These are phyloP conservation scores for Nannizzia gypsea DNA, from an alignment of 2,329 filamentous ascomycete genomes.

Conservation along the genomic window DNA sequence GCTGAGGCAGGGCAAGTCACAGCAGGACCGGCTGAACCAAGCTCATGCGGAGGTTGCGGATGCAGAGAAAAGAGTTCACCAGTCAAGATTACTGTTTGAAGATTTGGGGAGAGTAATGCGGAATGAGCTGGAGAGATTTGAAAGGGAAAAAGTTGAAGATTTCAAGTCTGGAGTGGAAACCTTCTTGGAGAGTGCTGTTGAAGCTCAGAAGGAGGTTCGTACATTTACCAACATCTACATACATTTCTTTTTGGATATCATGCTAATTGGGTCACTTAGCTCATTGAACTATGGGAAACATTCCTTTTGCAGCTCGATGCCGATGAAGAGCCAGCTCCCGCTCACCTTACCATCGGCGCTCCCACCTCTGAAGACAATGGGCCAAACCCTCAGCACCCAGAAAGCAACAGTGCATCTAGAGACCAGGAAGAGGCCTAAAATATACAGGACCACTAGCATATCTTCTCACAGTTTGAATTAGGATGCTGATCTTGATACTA, in stretches of 20 bases:
- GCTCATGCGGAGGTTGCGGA: constrained; percentile 88
- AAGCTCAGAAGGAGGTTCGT: constrained; percentile 92
- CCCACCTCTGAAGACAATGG: constrained; percentile 8
- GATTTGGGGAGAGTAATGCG: constrained; percentile 95
- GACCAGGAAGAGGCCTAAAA: constrained; percentile 1
- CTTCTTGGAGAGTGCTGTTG: constrained; percentile 89
- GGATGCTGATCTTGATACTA: background rate
- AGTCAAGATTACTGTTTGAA: constrained; percentile 80
- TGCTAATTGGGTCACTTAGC: constrained; percentile 27
- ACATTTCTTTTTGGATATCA: background rate
- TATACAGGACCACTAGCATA: background rate
- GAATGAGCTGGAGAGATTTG: constrained; percentile 81
- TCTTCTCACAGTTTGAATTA: background rate
- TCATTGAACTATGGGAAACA: constrained; percentile 92
- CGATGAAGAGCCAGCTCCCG: constrained; percentile 61
- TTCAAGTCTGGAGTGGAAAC: constrained; percentile 98
- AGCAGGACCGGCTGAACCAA: constrained; percentile 90
- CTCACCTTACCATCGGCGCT: constrained; percentile 21
- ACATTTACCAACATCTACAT: background rate
- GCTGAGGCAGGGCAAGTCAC: constrained; percentile 84
- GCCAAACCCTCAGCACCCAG: constrained; percentile 5
- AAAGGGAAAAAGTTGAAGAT: constrained; percentile 95
- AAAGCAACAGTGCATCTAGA: constrained; percentile 1
- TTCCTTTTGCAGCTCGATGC: constrained; percentile 93
- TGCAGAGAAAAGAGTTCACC: constrained; percentile 83